These are phyloP conservation scores for Amanita inopinata DNA, from an alignment of 768 basidiomycete species.

Conservation along the genomic window DNA sequence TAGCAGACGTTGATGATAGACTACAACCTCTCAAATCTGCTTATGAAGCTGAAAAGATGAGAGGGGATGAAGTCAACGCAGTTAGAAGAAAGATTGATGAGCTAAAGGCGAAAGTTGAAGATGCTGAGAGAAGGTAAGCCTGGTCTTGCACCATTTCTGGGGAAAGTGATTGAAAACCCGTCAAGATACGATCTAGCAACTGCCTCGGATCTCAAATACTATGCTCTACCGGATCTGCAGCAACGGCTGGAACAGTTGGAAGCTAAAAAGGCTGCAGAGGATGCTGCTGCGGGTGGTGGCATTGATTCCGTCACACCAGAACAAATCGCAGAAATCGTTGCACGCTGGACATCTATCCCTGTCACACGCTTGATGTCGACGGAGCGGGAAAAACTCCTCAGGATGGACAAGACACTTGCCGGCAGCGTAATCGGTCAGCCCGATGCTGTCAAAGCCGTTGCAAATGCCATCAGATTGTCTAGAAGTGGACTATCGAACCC, in stretches of 20 bases:
- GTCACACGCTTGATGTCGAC: constrained; percentile 80
- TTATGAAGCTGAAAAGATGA: constrained; percentile 80
- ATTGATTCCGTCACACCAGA: constrained; percentile 74
- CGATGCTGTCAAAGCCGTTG: constrained; percentile 86
- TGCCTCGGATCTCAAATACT: constrained; percentile 85
- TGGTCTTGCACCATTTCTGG: neutral
- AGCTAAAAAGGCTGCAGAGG: constrained; percentile 61
- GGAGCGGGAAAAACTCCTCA: constrained; percentile 81
- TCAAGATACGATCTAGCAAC: constrained; percentile 58
- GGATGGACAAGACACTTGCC: constrained; percentile 78
- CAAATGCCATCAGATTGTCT: constrained; percentile 88
- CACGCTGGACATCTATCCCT: constrained; percentile 88
- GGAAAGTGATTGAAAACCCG: constrained; percentile 11
- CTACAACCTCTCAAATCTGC: constrained; percentile 74
- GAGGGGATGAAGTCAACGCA: constrained; percentile 70
- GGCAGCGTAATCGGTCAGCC: constrained; percentile 81
- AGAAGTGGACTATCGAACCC: constrained; percentile 90
- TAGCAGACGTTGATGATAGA: constrained; percentile 78
- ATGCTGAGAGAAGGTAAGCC: constrained; percentile 76
- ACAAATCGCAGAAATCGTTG: constrained; percentile 91
- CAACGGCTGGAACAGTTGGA: constrained; percentile 60
- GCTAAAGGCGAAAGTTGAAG: constrained; percentile 83
- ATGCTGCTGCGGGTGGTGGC: constrained; percentile 46
- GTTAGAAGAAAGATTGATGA: constrained; percentile 82
- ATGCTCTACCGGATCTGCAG: constrained; percentile 85